phyloP scores from a whole-genome alignment of 179 eudicot genomes.

The Camellia oleifera region DNA sequence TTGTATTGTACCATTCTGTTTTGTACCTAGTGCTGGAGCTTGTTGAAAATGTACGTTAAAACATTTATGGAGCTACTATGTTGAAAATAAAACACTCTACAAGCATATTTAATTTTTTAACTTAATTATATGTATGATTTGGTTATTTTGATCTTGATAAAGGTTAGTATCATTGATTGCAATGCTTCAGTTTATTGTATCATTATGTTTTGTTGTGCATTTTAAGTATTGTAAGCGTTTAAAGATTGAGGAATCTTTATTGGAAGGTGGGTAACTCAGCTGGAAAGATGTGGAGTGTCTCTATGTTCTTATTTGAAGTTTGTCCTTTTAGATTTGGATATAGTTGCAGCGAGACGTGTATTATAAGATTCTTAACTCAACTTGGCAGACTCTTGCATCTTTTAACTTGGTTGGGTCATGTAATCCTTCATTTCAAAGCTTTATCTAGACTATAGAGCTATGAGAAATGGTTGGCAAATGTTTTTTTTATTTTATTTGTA shows the following conservation, averaged over 20 bases:
- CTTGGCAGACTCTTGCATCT: not conserved
- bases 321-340: not conserved
- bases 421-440: not conserved
- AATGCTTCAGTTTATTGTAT: not conserved
- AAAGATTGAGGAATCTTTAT: conserved; percentile 3
- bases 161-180: too few relatives aligned
- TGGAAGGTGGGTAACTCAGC: not conserved
- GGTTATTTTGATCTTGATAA: too few relatives aligned
- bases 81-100: too few relatives aligned
- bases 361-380: not conserved
- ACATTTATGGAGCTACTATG: too few relatives aligned
- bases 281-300: not conserved
- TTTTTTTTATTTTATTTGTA: not conserved
- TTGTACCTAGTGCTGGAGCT: too few relatives aligned
- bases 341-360: not conserved
- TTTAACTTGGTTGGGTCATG: not conserved
- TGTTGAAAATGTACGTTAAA: too few relatives aligned
- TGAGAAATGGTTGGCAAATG: not conserved
- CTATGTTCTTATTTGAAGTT: not conserved
- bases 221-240: not conserved
- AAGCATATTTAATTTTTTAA: too few relatives aligned
- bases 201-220: conserved; percentile 1
- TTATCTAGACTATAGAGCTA: not conserved
- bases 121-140: too few relatives aligned
- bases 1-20: too few relatives aligned